Evolutionary conservation across 768 basidiomycete species (phyloP).

Genomic region (Boletus bicolor): DNA sequence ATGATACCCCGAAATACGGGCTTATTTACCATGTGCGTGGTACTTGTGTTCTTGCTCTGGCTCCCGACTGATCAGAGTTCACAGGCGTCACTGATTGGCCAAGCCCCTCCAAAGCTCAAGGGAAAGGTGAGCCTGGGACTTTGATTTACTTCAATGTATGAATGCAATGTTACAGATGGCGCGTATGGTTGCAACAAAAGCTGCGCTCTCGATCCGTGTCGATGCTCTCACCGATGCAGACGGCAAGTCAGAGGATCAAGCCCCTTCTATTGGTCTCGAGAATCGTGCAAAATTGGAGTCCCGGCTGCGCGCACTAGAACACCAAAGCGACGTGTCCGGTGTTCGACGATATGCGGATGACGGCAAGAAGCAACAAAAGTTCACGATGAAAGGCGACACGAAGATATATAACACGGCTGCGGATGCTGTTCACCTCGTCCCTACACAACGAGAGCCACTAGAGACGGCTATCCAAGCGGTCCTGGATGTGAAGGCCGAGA

Average conservation of each 20-base stretch:
- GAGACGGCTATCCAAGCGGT: conserved; percentile 72
- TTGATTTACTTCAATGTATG: not conserved
- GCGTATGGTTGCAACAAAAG: conserved; percentile 99
- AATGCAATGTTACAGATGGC: conserved; percentile 67
- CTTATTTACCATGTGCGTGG: conserved; percentile 91
- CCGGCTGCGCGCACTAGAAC: conserved; percentile 84
- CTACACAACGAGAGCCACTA: conserved; percentile 83
- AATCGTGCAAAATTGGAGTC: conserved; percentile 96
- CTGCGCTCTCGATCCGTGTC: conserved; percentile 94
- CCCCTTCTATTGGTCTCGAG: conserved; percentile 87
- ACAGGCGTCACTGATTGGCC: conserved; percentile 91
- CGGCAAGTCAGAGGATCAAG: conserved; percentile 77
- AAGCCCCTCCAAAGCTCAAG: conserved; percentile 96
- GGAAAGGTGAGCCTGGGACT: conserved; percentile 63
- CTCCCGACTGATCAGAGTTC: conserved; percentile 3
- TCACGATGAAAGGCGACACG: conserved; percentile 76
- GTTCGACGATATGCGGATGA: conserved; percentile 63
- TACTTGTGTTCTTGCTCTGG: not conserved
- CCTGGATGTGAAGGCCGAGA: conserved; percentile 84
- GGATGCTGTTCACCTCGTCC: conserved; percentile 78
- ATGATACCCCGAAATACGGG: conserved; percentile 98
- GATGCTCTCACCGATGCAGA: conserved; percentile 94
- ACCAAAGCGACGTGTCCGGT: conserved; percentile 69
- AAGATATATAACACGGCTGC: conserved; percentile 84
- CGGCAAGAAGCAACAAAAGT: conserved; percentile 70